Conservation (phyloP, 2,329 filamentous ascomycete genomes). For the Neophaeococcomyces mojaviensis region DNA sequence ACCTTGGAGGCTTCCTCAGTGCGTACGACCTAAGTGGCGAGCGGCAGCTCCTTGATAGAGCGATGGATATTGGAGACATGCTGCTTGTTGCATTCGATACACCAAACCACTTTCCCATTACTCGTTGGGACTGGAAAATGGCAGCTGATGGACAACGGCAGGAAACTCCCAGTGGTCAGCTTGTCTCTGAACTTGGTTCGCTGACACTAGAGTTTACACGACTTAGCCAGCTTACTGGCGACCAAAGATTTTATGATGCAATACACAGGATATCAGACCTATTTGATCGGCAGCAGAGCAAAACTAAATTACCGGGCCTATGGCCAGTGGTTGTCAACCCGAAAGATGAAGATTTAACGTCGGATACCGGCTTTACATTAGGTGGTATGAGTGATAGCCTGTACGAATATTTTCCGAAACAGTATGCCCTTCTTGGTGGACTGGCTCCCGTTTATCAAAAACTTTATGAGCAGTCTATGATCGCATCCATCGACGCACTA, state of each 20-base stretch:
- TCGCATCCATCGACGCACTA: constrained; percentile 37
- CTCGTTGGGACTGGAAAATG: constrained; percentile 27
- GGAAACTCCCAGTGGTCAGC: constrained; percentile 14
- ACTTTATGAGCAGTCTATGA: constrained; percentile 49
- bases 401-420: constrained; percentile 27
- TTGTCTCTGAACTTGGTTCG: constrained; percentile 31
- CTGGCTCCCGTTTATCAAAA: constrained; percentile 39
- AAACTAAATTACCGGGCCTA: constrained; percentile 32
- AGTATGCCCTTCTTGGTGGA: constrained; percentile 35
- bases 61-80: constrained; percentile 47
- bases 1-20: constrained; percentile 71
- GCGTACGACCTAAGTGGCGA: constrained; percentile 50
- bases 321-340: constrained; percentile 33
- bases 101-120: constrained; percentile 25
- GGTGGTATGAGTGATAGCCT: constrained; percentile 27
- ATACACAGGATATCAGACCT: constrained; percentile 29
- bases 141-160: constrained; percentile 16
- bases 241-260: constrained; percentile 33
- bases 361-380: constrained; percentile 42
- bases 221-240: constrained; percentile 32
- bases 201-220: constrained; percentile 37
- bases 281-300: constrained; percentile 28
- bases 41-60: constrained; percentile 45
- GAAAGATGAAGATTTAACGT: constrained; percentile 34
- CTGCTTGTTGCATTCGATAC: constrained; percentile 41